Base-by-base conservation (phyloP, 176 grass and related monocot species). In the Aegilops longissima region DNA sequence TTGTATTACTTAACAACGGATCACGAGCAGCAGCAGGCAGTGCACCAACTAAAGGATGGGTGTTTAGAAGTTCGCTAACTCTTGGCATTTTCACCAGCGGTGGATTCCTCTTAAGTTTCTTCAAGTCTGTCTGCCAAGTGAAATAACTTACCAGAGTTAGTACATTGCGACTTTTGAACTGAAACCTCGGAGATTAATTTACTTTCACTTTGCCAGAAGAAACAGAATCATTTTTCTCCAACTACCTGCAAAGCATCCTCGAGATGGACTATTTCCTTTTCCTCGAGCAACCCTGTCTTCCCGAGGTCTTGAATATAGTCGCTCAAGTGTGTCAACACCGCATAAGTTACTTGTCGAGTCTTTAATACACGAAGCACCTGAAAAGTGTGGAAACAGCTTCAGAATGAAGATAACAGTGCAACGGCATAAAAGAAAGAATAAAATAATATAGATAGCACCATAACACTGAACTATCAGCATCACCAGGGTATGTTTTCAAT, bases 341-440 rank as follows among this genome's bases (percentile, higher is more conserved):
- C 92, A 92, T 98, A 94, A 78, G 96, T 95, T 47, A 98, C 96
- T 91, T 98, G 96, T 91, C 96, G 87, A 33, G 96, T 94, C 66
- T 98, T 98, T 5, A 98, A 90, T 61, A 86, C 93, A 54, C 70
- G 89, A 27, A 98, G 96, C 38, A 98, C 96, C 96, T 95, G 86
- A 81, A 91, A 85, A 78, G 38, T 82, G 20, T 59, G 3, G 20
- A 86, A 66, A 64, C 3, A 4, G 40, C 75, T 70, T 66, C 27
- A 83, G 12, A 65, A 83, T 16, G 10, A 27, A 80, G 58, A 80
- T 40, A 79, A 62, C 21, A 36, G 8, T 40, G 33, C 17, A 18
- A 17, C 20, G 1, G 1, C 9, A 40, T 9, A 20, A 40, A n/a
- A 8, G 30, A 68, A 36, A 68, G 14, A 68, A 68, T 1, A 34